Conservation (phyloP, 495 filamentous ascomycete genomes). For the Aspergillus ellipticus region DNA sequence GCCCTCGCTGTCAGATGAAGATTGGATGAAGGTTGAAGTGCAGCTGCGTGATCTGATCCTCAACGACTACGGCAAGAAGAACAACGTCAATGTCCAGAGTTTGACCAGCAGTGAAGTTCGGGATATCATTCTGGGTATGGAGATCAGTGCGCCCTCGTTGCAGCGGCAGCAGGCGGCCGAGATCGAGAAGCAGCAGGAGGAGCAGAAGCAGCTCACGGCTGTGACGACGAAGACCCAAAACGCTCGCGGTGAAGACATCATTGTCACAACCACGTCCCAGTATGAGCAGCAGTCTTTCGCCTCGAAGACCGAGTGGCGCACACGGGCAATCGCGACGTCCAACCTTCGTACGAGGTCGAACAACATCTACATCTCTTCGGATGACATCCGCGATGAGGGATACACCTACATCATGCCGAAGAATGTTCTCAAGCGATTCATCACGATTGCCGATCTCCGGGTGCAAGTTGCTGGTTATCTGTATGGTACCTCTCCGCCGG, state of each 20-base stretch:
- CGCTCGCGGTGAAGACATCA: conserved; percentile 94
- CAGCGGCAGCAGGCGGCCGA: conserved; percentile 98
- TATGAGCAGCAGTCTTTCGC: conserved; percentile 97
- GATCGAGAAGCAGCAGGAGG: conserved; percentile 98
- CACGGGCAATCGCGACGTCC: conserved; percentile 90
- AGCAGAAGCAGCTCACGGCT: conserved; percentile 92
- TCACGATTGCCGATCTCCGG: conserved; percentile 94
- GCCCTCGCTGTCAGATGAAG: conserved; percentile 90
- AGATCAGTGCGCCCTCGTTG: conserved; percentile 96
- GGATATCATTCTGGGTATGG: conserved; percentile 99
- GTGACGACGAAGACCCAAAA: conserved; percentile 99
- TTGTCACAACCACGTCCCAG: conserved; percentile 95
- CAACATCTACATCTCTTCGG: conserved; percentile 97
- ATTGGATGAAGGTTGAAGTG: conserved; percentile 99
- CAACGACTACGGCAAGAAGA: conserved; percentile 99
- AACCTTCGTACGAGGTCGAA: conserved; percentile 93
- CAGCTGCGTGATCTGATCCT: conserved; percentile 93
- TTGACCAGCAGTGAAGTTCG: conserved; percentile 95
- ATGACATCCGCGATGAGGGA: conserved; percentile 78
- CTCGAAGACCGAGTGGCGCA: conserved; percentile 98
- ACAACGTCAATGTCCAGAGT: conserved; percentile 97
- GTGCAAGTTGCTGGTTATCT: conserved; percentile 95
- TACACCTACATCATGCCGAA: conserved; percentile 98
- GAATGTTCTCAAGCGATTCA: conserved; percentile 98
- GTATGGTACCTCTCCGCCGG: conserved; percentile 87